Evolutionary conservation across 1,284 basidiomycete species (phyloP), one percentile per base, ranked within the genome.

Genomic region (Boletellus dicymbophilus): DNA sequence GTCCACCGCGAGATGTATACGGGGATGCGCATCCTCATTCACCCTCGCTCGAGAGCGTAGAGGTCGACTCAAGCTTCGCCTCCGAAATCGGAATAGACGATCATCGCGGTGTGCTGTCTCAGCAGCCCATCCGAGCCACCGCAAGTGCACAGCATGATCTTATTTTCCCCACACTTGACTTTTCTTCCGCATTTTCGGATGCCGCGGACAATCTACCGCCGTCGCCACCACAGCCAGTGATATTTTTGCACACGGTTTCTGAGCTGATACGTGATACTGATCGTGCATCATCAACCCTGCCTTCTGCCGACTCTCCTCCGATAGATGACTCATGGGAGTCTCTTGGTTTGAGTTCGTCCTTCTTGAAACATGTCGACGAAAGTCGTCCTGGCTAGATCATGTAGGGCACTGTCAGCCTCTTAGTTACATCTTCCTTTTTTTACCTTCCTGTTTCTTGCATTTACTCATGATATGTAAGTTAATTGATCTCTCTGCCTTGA

Each of bases 151-250:
- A 67, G 26, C 68, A 68, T n/a, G 74, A 75, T 3, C 76, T 90
- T 52, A 68, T 89, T 12, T 65, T 90, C 15, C 88, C 88, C 3
- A 85, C 81, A 1, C 74, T 90, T 48, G 86, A 90, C 63, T 78
- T 89, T 56, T 85, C 85, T 1, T 62, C 62, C 15, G 34, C 44
- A 12, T 53, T 53, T n/a, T 33, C 55, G 6, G 48, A 45, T 6
- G 38, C 48, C 7, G 22, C 37, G n/a, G 38, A 49, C 33, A 48
- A 41, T 31, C 25, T 44, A 5, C 18, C 12, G 48, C 39, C 48
- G 0, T 28, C 36, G 3, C 47, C 51, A 25, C 54, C 55, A 44
- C 56, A 54, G 18, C 66, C 60, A n/a, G 33, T 46, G 39, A 41
- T 59, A 7, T 31, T 60, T 18, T 52, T 70, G 28, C 56, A 44